Evolutionary conservation across 139 green algal genomes (phyloP).

Genomic region (Pleodorina starrii): DNA sequence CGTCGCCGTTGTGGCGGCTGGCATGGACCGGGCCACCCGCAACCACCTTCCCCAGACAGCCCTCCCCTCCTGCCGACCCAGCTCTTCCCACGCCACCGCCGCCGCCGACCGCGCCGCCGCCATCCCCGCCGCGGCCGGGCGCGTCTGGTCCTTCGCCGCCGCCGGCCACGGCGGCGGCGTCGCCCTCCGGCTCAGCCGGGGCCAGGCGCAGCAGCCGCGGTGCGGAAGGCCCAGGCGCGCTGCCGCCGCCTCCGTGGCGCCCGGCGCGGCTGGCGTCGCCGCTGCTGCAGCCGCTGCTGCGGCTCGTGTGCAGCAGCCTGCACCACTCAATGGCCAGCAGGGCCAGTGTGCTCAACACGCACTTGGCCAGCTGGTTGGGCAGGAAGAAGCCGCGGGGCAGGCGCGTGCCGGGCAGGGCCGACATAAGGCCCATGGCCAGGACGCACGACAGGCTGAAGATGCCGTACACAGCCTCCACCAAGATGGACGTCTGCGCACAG

Average conservation of each 20-base stretch:
- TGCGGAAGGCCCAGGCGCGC: too few relatives aligned
- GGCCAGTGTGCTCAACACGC: background rate
- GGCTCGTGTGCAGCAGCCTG: background rate
- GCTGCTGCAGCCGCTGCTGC: background rate
- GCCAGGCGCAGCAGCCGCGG: too few relatives aligned
- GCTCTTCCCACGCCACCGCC: too few relatives aligned
- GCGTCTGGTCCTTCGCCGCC: too few relatives aligned
- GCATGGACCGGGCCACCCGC: too few relatives aligned
- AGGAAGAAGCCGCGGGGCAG: background rate
- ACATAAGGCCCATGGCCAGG: background rate
- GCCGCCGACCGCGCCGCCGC: too few relatives aligned
- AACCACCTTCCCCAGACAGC: too few relatives aligned
- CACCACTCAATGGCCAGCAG: background rate
- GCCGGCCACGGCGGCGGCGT: background rate
- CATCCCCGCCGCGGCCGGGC: too few relatives aligned
- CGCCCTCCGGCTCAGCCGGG: too few relatives aligned
- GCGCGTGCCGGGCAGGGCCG: background rate
- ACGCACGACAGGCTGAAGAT: background rate
- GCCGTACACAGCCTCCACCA: background rate
- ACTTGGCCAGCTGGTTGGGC: slow-evolving; percentile 2
- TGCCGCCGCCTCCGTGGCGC: background rate
- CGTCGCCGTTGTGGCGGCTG: too few relatives aligned
- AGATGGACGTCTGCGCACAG: background rate
- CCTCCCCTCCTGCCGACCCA: too few relatives aligned
- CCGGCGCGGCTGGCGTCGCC: background rate